Conservation (phyloP, 2,329 filamentous ascomycete species). For the Cladobotryum mycophilum region DNA sequence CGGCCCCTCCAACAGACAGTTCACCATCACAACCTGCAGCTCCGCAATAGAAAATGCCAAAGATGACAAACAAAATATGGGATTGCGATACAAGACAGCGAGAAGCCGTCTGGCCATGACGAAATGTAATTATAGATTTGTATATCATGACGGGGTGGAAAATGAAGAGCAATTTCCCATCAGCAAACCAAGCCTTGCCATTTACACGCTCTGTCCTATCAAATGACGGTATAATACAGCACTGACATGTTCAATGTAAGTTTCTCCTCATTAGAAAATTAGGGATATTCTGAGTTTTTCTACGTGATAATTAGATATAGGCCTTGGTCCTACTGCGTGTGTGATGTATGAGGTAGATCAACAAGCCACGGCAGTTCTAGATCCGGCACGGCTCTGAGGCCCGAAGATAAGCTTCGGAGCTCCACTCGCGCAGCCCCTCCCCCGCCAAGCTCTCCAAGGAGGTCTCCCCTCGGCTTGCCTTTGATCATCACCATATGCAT, state of each 20-base stretch:
- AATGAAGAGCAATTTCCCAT: constrained; percentile 5
- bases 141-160: constrained; percentile 21
- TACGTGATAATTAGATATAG: no score
- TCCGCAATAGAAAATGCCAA: neutral
- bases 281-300: no score
- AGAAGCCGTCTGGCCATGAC: neutral
- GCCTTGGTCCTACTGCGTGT: no score
- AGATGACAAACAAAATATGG: neutral
- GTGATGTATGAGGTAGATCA: no score
- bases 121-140: constrained; percentile 26
- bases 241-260: no score
- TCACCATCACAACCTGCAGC: constrained; percentile 4
- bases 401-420: neutral
- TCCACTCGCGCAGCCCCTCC: constrained; percentile 10
- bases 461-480: neutral
- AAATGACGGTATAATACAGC: no score
- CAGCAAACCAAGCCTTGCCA: neutral
- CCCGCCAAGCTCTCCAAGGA: constrained; percentile 16
- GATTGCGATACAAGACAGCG: neutral
- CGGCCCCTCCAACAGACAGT: constrained; percentile 9
- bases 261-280: no score
- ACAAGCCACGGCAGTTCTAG: no score
- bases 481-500: neutral
- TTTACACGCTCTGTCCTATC: no score
- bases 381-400: no score